Conservation (phyloP, 352 stramenopile species). For the Pythium scleroteichum region DNA sequence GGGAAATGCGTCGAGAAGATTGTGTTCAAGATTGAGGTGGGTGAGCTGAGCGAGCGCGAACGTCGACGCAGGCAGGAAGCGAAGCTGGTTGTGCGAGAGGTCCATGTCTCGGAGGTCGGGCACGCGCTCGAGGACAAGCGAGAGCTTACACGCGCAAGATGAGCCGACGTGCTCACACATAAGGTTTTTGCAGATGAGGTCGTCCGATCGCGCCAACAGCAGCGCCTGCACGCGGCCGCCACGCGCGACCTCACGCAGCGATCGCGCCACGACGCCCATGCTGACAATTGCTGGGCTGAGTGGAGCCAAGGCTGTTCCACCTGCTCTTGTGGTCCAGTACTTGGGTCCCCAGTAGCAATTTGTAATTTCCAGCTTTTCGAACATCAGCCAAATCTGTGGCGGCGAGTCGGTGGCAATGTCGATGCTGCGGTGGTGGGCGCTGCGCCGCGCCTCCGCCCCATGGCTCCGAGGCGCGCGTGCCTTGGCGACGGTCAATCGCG, state of each 20-base stretch:
- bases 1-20: constrained; percentile 58
- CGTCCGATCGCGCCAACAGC: constrained; percentile 70
- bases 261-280: constrained; percentile 33
- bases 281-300: neutral
- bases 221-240: constrained; percentile 54
- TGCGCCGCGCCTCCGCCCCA: neutral
- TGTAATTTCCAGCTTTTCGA: neutral
- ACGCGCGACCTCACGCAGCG: constrained; percentile 70
- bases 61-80: constrained; percentile 69
- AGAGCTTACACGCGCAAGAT: constrained; percentile 83
- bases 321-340: too few relatives aligned
- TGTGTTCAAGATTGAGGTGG: constrained; percentile 65
- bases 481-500: neutral
- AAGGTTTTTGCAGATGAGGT: constrained; percentile 90
- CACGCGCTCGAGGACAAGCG: constrained; percentile 73
- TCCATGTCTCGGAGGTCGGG: constrained; percentile 68
- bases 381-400: constrained; percentile 4
- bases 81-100: constrained; percentile 78
- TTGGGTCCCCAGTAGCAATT: neutral
- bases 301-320: too few relatives aligned
- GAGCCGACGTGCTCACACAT: constrained; percentile 91
- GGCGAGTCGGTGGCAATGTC: constrained; percentile 16
- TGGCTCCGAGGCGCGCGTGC: neutral
- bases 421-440: constrained; percentile 15
- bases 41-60: constrained; percentile 66